phyloP scores from a whole-genome alignment of 768 basidiomycete genomes.

The Cystoderma amianthinum region DNA sequence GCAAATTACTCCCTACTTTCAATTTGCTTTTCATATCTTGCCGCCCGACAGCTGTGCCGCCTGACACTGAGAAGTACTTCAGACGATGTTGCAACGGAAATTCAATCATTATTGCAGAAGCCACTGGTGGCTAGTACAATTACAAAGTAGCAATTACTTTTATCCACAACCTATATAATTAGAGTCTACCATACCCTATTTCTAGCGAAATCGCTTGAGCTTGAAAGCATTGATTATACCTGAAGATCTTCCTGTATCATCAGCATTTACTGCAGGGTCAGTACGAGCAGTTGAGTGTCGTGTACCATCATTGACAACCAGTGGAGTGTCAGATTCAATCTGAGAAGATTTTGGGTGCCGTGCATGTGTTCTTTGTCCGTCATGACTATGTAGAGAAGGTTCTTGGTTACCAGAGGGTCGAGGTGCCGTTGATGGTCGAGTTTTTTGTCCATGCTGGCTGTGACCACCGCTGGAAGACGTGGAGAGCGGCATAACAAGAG shows the following conservation, averaged over 20 bases:
- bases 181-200: too few species aligned
- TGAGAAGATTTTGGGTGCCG: too few species aligned
- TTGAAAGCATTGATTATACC: too few species aligned
- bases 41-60: slow-evolving; percentile 83
- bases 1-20: too few species aligned
- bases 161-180: too few species aligned
- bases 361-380: too few species aligned
- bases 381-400: too few species aligned
- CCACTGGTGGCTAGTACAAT: slow-evolving; percentile 22
- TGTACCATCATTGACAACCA: slow-evolving; percentile 16
- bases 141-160: too few species aligned
- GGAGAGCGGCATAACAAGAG: slow-evolving; percentile 11
- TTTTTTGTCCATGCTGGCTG: slow-evolving; percentile 14
- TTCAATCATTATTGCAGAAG: slow-evolving; percentile 49
- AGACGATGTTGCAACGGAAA: slow-evolving; percentile 75
- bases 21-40: background rate
- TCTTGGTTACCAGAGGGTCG: slow-evolving; percentile 30
- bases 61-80: slow-evolving; percentile 94
- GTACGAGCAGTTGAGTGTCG: too few species aligned
- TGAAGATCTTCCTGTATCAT: too few species aligned
- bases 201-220: too few species aligned
- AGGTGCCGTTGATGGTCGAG: slow-evolving; percentile 45
- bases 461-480: slow-evolving; percentile 2
- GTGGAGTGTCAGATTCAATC: background rate
- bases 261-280: too few species aligned